Percentiles rank a stretch among this genome's conserved stretches.
These are phyloP conservation scores for Candida ortonii DNA, from an alignment of 805 yeast species.

Conservation along the genomic window DNA sequence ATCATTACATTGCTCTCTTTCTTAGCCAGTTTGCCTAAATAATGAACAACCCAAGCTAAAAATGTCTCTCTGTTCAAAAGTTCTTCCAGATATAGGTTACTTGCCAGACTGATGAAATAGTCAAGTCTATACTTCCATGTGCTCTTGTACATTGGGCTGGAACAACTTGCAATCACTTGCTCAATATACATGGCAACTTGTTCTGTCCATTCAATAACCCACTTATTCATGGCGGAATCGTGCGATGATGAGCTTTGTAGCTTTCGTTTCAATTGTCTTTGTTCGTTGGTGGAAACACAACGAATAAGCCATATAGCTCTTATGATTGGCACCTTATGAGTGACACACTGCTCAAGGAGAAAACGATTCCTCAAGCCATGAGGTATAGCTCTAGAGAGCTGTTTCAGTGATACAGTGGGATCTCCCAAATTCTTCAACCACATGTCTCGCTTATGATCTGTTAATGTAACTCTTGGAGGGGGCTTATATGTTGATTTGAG, in stretches of 20 bases:
- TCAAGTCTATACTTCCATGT: slow-evolving; percentile 51
- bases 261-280: slow-evolving; percentile 54
- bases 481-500: slow-evolving; percentile 62
- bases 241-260: slow-evolving; percentile 20
- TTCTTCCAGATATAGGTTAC: slow-evolving; percentile 65
- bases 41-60: slow-evolving; percentile 59
- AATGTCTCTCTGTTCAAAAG: slow-evolving; percentile 62
- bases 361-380: slow-evolving; percentile 80
- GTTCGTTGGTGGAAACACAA: slow-evolving; percentile 80
- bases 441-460: slow-evolving; percentile 78
- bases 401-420: slow-evolving; percentile 59
- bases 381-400: slow-evolving; percentile 76
- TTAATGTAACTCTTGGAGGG: slow-evolving; percentile 86
- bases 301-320: slow-evolving; percentile 90
- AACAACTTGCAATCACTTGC: slow-evolving; percentile 45
- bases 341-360: slow-evolving; percentile 69
- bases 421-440: slow-evolving; percentile 85
- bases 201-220: slow-evolving; percentile 90
- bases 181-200: slow-evolving; percentile 65
- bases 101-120: slow-evolving; percentile 57
- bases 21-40: slow-evolving; percentile 35
- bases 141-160: slow-evolving; percentile 25
- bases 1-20: slow-evolving; percentile 10
- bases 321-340: slow-evolving; percentile 65
- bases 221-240: slow-evolving; percentile 47